Percentiles rank a stretch among this genome's conserved stretches.
Conservation (phyloP, 345 rosid species). For the Arabis hirsuta region DNA sequence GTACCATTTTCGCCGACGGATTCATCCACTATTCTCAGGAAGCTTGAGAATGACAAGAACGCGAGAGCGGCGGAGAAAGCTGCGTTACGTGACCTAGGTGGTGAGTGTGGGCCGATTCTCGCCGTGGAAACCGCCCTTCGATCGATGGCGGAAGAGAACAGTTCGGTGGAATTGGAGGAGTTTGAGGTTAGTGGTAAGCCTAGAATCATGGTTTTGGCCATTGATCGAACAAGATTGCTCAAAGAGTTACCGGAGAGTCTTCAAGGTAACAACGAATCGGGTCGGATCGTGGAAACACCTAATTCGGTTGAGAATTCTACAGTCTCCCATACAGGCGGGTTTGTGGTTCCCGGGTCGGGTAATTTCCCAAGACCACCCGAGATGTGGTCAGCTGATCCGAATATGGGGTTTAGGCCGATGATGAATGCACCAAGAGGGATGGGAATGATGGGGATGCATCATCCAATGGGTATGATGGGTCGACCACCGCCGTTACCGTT, state of each 20-base stretch:
- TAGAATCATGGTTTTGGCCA: constrained; percentile 77
- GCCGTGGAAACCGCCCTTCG: constrained; percentile 85
- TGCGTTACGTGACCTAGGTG: constrained; percentile 80
- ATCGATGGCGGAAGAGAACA: constrained; percentile 85
- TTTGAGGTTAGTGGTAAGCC: constrained; percentile 85
- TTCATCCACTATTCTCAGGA: constrained; percentile 79
- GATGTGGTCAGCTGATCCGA: constrained; percentile 62
- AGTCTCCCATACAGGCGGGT: constrained; percentile 12
- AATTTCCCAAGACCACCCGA: constrained; percentile 57
- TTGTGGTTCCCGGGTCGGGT: constrained; percentile 50
- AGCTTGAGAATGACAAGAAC: constrained; percentile 85
- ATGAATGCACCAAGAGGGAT: constrained; percentile 51
- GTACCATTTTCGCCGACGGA: constrained; percentile 80
- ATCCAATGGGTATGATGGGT: constrained; percentile 50
- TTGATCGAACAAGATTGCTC: constrained; percentile 71
- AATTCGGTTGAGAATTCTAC: constrained; percentile 22
- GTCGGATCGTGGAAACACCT: constrained; percentile 35
- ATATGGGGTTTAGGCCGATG: constrained; percentile 55
- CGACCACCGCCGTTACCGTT: constrained; percentile 44
- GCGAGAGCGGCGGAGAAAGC: constrained; percentile 71
- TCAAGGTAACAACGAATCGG: constrained; percentile 41
- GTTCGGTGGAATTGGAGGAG: constrained; percentile 82
- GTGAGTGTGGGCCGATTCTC: constrained; percentile 75
- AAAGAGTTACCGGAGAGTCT: constrained; percentile 80
- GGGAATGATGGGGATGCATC: constrained; percentile 59